Base-by-base conservation (phyloP, 495 filamentous ascomycete species). In the Hyaloscypha variabilis region DNA sequence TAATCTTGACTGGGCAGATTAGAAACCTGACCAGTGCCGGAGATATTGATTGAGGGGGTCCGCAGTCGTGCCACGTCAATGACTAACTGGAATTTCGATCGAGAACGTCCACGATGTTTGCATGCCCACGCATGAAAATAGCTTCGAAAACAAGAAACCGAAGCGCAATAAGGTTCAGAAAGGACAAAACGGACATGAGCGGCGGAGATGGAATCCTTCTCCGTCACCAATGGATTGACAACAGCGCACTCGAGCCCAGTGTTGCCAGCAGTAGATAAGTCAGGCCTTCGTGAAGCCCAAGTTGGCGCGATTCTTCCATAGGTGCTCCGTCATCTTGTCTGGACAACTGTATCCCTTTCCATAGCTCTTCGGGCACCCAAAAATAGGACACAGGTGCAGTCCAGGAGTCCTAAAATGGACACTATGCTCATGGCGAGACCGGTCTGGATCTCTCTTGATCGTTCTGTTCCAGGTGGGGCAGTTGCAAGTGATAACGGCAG, bases 261-360 rank as follows among this genome's bases (percentile, higher is more conserved):
- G 39, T 46, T 17, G 39, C 39, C 13, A 17, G 39, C 39, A 46
- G 39, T 8, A 14, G 39, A 46, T 8, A 46, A 3, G 0, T 58
- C 26, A 29, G 30, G 29, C 55, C 36, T 34, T 34, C n/a, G 31
- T 29, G 55, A 30, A 34, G 6, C 26, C 55, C 55, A 58, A 46
- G 17, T 46, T 46, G 39, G 55, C 26, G 39, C 49, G 58, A 31
- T 60, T 60, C 61, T 26, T 63, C 49, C 51, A 55, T 28, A 63
- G 21, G 23, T 63, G 50, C 50, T 56, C 61, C 26, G 50, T 63
- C 50, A 63, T 13, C 36, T 63, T 63, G 30, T 66, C 56, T 24
- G 25, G 55, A 6, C 63, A 39, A 39, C 19, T 52, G 51, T 60
- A 66, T 55, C 57, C 63, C 21, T 8, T 56, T 29, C 39, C 57